phyloP scores from a whole-genome alignment of 2,329 filamentous ascomycete genomes.

The Pyrenochaeta sp. region DNA sequence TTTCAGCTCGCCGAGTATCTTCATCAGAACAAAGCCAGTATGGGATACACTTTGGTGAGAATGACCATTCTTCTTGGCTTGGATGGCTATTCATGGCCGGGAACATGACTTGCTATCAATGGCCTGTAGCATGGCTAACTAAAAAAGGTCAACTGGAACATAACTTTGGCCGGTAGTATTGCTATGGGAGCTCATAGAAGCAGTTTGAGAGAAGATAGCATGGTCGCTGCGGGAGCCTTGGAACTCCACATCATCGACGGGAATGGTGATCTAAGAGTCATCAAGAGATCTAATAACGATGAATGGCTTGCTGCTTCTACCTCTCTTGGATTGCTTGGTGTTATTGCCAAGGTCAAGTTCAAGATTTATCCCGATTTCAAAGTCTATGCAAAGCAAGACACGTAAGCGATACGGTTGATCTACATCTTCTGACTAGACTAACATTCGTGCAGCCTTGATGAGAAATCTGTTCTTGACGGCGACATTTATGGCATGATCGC shows the following conservation, averaged over 20 bases:
- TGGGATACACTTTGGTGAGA: constrained; percentile 61
- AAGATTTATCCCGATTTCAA: constrained; percentile 61
- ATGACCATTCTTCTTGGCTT: no score
- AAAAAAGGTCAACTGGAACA: constrained; percentile 66
- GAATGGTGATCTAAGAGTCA: constrained; percentile 51
- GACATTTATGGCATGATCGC: constrained; percentile 60
- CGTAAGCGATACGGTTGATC: constrained; percentile 49
- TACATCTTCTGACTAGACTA: not conserved
- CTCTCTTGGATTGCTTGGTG: constrained; percentile 57
- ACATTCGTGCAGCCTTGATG: constrained; percentile 31
- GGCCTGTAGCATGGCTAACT: no score
- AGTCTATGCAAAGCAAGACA: constrained; percentile 60
- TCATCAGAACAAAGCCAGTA: constrained; percentile 55
- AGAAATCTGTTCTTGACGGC: constrained; percentile 58
- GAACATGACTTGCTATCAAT: no score
- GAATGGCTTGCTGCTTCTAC: constrained; percentile 62
- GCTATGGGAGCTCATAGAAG: constrained; percentile 63
- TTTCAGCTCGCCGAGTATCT: constrained; percentile 58
- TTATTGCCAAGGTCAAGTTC: constrained; percentile 59
- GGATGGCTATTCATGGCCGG: no score
- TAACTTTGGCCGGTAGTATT: constrained; percentile 59
- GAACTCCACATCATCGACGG: constrained; percentile 61
- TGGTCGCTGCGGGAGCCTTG: constrained; percentile 59
- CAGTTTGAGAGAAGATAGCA: constrained; percentile 58
- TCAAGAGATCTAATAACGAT: constrained; percentile 54